Conservation (phyloP, 2,329 filamentous ascomycete species). For the Clonostachys byssicola region DNA sequence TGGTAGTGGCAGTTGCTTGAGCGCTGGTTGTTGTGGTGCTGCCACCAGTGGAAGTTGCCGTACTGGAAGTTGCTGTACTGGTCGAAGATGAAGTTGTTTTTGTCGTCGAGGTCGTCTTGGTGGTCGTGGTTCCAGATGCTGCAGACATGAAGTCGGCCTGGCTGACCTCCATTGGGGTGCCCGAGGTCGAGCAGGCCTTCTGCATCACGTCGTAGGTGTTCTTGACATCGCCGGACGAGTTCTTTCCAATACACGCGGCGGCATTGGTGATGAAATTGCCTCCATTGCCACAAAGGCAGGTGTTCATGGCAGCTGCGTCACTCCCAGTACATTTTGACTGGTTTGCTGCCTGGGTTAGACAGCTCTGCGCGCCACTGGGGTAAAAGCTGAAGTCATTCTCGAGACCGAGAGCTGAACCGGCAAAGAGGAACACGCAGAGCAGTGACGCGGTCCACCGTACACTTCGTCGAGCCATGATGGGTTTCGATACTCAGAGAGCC, state of each 20-base stretch:
- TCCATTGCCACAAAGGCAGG: conserved; percentile 38
- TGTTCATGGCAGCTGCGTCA: conserved; percentile 26
- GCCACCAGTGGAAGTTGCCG: conserved; percentile 3
- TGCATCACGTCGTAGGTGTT: conserved; percentile 33
- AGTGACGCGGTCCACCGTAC: neutral
- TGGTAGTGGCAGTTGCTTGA: neutral
- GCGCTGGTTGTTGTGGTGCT: neutral
- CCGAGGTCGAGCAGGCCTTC: conserved; percentile 31
- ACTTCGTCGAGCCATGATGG: neutral
- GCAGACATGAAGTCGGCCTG: conserved; percentile 29
- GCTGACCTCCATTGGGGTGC: conserved; percentile 29
- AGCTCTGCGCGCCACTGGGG: conserved; percentile 30
- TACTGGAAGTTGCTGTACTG: conserved; percentile 5
- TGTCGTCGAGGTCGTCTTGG: conserved; percentile 7
- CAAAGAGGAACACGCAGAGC: neutral
- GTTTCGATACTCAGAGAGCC: neutral
- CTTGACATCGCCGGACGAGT: conserved; percentile 22
- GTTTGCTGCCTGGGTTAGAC: conserved; percentile 28
- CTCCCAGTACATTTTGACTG: conserved; percentile 27
- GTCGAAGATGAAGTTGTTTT: neutral
- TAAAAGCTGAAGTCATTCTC: conserved; percentile 38
- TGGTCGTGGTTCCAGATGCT: conserved; percentile 10
- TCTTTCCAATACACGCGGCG: conserved; percentile 31
- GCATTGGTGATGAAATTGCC: conserved; percentile 36
- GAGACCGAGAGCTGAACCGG: conserved; percentile 6